Base-by-base conservation (phyloP, 345 rosid species). In the Hevea brasiliensis region DNA sequence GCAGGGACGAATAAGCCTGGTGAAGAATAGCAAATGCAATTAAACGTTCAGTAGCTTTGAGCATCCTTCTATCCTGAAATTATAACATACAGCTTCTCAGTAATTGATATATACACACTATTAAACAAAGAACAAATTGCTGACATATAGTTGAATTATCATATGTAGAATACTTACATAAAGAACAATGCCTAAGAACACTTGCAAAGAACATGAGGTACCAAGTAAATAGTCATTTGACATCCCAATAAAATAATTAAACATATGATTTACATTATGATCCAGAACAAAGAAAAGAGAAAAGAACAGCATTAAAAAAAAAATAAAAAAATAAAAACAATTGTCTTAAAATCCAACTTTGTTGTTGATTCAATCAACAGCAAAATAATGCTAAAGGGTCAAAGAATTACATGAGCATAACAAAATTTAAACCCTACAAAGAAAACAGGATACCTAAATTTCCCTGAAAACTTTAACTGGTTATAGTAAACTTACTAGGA, bases 11-110 rank as follows among this genome's bases (percentile, higher is more conserved):
- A 79, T 89, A 92, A 69, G 88, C 65, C 57, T 84, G 87, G 79
- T 84, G 83, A 44, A 91, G 84, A 78, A 91, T 83, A 76, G 88
- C 83, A 77, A 87, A 88, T 26, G 91, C 90, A 65, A 87, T 83
- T 54, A 95, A 74, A n/a, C 97, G 97, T 77, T 95, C 96, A 0
- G 89, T 72, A 50, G 85, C 72, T 61, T 68, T 62, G 66, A 95
- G 86, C 45, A 81, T 66, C 78, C 61, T 70, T 50, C 63, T 84
- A 44, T 91, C 96, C 98, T 92, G 96, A 75, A 70, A 6, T 48
- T 37, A 69, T 50, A 68, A 9, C 8, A 41, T 18, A 17, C 53
- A 18, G 50, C 61, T 44, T 5, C 57, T 65, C 42, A 50, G 50
- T 35, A 40, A 27, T 14, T 50, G 40, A 65, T 24, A 45, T 26